A percentile compares a stretch with the other conserved stretches of the same genome.
phyloP scores from a whole-genome alignment of 2,329 filamentous ascomycete species.

The Fusarium sterilihyphosum region DNA sequence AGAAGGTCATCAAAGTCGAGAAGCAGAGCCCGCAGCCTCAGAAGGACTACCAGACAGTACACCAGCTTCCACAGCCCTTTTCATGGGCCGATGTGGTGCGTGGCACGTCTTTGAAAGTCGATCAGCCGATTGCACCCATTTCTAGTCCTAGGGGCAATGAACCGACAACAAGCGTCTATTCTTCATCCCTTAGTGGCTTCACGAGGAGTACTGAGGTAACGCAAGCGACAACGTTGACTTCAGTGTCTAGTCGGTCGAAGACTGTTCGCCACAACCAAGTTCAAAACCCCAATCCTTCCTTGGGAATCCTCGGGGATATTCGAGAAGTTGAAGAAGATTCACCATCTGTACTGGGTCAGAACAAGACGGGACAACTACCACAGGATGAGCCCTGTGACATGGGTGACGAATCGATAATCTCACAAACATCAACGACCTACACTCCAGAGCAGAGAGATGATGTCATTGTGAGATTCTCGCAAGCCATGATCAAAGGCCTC shows the following conservation, averaged over 20 bases:
- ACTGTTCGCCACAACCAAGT: background rate
- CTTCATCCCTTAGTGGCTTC: background rate
- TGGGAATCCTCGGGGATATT: background rate
- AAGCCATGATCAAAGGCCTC: background rate
- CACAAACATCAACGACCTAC: background rate
- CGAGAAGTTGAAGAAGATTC: background rate
- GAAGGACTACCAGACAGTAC: accelerated
- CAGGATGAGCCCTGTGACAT: accelerated
- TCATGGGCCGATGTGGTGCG: background rate
- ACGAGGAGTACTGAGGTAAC: background rate
- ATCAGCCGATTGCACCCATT: background rate
- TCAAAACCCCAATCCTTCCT: background rate
- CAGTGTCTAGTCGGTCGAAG: background rate
- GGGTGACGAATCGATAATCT: background rate
- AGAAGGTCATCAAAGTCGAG: accelerated
- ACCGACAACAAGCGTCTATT: background rate
- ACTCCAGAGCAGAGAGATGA: background rate
- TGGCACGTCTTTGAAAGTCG: background rate
- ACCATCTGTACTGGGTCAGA: background rate
- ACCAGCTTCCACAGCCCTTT: accelerated
- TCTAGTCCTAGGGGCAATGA: background rate
- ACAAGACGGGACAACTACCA: accelerated
- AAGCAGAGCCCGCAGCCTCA: background rate
- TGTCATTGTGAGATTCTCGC: background rate
- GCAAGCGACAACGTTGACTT: background rate